phyloP scores from a whole-genome alignment of 169 alveolate genomes.

The Amoebophrya sp. region DNA sequence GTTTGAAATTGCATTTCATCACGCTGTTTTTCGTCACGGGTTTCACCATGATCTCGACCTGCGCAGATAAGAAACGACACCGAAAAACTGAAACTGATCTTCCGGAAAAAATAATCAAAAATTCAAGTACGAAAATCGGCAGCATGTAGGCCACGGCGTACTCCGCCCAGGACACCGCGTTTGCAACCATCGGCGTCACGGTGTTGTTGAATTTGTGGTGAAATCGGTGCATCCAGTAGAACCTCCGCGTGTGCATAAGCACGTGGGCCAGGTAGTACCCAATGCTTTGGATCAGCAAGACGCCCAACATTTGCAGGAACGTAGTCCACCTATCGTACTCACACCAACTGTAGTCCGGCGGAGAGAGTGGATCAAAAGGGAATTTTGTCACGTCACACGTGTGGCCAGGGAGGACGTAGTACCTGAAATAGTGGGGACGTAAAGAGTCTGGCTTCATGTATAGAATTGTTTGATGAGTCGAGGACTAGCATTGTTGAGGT shows the following conservation, averaged over 20 bases:
- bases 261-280: constrained; percentile 1
- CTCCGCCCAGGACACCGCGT: neutral
- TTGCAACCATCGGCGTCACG: neutral
- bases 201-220: neutral
- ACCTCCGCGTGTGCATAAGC: neutral
- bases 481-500: too few relatives aligned
- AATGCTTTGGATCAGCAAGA: neutral
- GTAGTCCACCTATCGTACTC: too few relatives aligned
- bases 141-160: constrained; percentile 13
- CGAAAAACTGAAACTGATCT: neutral
- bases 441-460: too few relatives aligned
- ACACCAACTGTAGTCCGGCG: neutral
- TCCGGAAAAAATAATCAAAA: neutral
- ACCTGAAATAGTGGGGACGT: too few relatives aligned
- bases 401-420: too few relatives aligned
- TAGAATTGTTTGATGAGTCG: too few relatives aligned
- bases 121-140: neutral
- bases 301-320: neutral
- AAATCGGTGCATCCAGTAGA: neutral
- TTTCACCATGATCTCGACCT: too few relatives aligned
- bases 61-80: too few relatives aligned
- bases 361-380: neutral
- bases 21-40: too few relatives aligned
- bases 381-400: too few relatives aligned
- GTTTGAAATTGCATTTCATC: too few relatives aligned